phyloP scores from a whole-genome alignment of 805 yeast genomes.

The Cyberlindnera mycetangii region DNA sequence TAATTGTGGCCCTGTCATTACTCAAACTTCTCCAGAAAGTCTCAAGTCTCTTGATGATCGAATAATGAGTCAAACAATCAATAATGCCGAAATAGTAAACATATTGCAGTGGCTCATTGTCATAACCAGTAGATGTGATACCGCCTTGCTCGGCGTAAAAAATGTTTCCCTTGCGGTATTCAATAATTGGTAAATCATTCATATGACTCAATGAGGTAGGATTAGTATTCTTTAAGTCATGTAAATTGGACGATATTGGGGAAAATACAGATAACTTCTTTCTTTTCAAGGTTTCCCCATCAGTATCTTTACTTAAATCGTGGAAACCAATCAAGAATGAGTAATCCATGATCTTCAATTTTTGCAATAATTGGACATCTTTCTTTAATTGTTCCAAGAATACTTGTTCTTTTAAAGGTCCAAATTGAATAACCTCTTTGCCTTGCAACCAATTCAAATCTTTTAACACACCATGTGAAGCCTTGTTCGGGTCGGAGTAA shows the following conservation, averaged over 20 bases:
- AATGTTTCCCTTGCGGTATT: constrained; percentile 45
- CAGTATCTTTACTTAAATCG: constrained; percentile 61
- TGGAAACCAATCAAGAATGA: constrained; percentile 87
- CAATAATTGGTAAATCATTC: constrained; percentile 41
- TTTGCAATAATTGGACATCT: constrained; percentile 72
- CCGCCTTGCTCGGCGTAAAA: constrained; percentile 88
- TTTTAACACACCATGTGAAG: constrained; percentile 57
- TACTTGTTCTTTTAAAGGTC: constrained; percentile 59
- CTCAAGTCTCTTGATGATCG: constrained; percentile 71
- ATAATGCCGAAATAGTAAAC: constrained; percentile 91
- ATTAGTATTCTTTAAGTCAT: constrained; percentile 40
- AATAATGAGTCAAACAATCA: constrained; percentile 85
- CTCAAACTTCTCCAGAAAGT: constrained; percentile 79
- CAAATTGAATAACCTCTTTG: constrained; percentile 63
- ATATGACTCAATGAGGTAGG: constrained; percentile 41
- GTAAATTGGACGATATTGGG: constrained; percentile 27
- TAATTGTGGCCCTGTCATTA: constrained; percentile 65
- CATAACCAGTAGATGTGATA: constrained; percentile 59
- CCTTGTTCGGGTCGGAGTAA: constrained; percentile 40
- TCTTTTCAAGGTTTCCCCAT: constrained; percentile 28
- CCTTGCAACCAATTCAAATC: constrained; percentile 86
- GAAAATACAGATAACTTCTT: constrained; percentile 37
- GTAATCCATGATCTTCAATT: constrained; percentile 91
- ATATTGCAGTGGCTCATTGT: constrained; percentile 57
- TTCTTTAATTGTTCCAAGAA: constrained; percentile 67